A percentile compares a stretch with the other conserved stretches of the same genome.
These are phyloP conservation scores for Globisporangium lucens DNA, from an alignment of 352 stramenopile species.

Conservation along the genomic window DNA sequence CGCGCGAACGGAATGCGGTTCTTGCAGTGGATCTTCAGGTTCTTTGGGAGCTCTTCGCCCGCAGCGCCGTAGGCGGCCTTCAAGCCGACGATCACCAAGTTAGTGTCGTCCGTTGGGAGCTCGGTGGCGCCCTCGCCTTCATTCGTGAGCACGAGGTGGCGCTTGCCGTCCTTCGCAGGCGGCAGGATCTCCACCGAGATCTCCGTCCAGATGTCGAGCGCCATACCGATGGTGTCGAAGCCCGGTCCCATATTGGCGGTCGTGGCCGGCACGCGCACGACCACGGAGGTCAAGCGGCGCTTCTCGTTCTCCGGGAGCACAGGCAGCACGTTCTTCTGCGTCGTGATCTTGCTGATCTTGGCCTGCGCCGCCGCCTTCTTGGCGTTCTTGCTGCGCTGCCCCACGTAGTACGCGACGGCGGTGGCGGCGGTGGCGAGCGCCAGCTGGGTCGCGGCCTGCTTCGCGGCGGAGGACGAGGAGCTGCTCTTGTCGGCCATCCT, in stretches of 20 bases:
- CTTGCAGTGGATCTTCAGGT: constrained; percentile 96
- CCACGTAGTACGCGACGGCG: constrained; percentile 64
- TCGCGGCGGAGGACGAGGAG: constrained; percentile 3
- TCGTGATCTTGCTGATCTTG: constrained; percentile 18
- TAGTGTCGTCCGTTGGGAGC: constrained; percentile 88
- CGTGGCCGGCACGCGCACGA: constrained; percentile 97
- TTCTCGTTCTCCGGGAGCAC: constrained; percentile 40
- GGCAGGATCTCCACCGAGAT: constrained; percentile 92
- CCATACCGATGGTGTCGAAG: constrained; percentile 98
- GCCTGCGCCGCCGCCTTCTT: constrained; percentile 23
- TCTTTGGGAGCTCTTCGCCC: constrained; percentile 89
- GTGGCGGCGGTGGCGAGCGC: constrained; percentile 50
- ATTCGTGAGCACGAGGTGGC: constrained; percentile 94
- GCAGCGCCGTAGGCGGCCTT: constrained; percentile 95
- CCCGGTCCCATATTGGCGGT: constrained; percentile 98
- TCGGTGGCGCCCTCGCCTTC: constrained; percentile 95
- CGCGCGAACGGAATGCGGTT: constrained; percentile 97
- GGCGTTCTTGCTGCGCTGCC: constrained; percentile 37
- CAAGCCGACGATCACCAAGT: constrained; percentile 93
- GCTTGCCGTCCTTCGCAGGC: constrained; percentile 28
- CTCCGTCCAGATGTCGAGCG: constrained; percentile 99
- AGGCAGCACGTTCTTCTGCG: constrained; percentile 16
- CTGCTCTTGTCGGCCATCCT: constrained; percentile 19
- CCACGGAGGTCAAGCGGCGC: constrained; percentile 81
- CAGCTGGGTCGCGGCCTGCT: constrained; percentile 44